Evolutionary conservation across 176 grass and related monocot species (phyloP).

Genomic region (Phyllostachys edulis): DNA sequence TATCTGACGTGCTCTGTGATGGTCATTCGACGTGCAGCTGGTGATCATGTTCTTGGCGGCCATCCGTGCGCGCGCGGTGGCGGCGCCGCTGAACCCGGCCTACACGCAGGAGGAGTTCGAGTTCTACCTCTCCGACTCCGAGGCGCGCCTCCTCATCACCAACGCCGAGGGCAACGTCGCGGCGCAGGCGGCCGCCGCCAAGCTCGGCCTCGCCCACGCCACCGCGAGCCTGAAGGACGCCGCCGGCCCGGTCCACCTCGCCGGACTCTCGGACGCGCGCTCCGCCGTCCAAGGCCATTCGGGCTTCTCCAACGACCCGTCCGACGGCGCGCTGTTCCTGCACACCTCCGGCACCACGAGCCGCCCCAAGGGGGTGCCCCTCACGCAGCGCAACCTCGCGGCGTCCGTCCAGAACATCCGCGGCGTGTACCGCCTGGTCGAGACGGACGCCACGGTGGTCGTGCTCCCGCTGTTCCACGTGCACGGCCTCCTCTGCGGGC

Average conservation of each 20-base stretch:
- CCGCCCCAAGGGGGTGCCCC: conserved; percentile 84
- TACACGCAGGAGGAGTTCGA: conserved; percentile 90
- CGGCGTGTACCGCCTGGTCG: conserved; percentile 49
- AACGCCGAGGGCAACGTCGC: conserved; percentile 59
- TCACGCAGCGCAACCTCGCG: conserved; percentile 87
- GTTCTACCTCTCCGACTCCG: conserved; percentile 88
- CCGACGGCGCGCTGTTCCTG: conserved; percentile 76
- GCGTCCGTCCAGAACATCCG: conserved; percentile 76
- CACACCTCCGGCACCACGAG: conserved; percentile 97
- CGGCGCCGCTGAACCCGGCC: conserved; percentile 68
- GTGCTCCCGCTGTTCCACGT: conserved; percentile 92
- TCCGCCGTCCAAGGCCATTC: neutral
- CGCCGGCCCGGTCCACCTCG: conserved; percentile 27
- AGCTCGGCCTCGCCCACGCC: conserved; percentile 44
- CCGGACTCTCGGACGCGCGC: neutral
- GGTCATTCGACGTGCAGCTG: conserved; percentile 34
- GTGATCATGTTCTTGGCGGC: conserved; percentile 82
- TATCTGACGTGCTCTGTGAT: neutral
- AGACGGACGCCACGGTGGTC: conserved; percentile 71
- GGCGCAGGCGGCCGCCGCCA: conserved; percentile 54
- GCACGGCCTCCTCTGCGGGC: conserved; percentile 71
- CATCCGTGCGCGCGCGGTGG: conserved; percentile 63
- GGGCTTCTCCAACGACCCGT: conserved; percentile 32
- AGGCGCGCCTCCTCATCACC: conserved; percentile 59
- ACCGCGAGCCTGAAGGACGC: conserved; percentile 39